These are phyloP conservation scores for Cubamyces lactineus DNA, from an alignment of 768 basidiomycete genomes.

Conservation along the genomic window DNA sequence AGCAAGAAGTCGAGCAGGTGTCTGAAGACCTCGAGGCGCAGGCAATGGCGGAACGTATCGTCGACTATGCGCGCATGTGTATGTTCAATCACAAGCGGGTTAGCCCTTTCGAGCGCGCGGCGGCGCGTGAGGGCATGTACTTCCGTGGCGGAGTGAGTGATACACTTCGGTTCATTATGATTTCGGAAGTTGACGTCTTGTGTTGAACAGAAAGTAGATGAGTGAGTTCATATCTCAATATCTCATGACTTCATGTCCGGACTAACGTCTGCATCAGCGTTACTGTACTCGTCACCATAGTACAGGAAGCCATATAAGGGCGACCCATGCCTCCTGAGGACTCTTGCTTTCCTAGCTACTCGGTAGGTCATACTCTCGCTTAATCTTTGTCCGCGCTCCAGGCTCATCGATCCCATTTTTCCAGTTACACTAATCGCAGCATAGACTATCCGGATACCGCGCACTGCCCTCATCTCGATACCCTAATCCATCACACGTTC, in stretches of 20 bases:
- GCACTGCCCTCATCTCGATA: constrained; percentile 3
- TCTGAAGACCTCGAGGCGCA: constrained; percentile 67
- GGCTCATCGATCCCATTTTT: too few relatives aligned
- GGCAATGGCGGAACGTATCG: constrained; percentile 70
- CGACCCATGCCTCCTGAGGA: not conserved
- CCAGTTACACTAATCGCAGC: not conserved
- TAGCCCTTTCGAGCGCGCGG: constrained; percentile 77
- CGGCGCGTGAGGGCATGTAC: constrained; percentile 63
- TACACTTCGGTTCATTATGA: not conserved
- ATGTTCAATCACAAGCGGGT: constrained; percentile 67
- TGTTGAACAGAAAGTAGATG: constrained; percentile 71
- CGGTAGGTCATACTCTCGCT: not conserved
- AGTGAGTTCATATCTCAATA: constrained; percentile 49
- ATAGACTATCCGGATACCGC: constrained; percentile 8
- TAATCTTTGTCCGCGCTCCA: too few relatives aligned
- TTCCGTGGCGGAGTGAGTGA: constrained; percentile 75
- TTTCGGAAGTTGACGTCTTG: constrained; percentile 7
- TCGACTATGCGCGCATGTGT: constrained; percentile 68
- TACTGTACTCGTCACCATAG: constrained; percentile 69
- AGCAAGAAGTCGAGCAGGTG: constrained; percentile 27
- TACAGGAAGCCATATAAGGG: constrained; percentile 58
- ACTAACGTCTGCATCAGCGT: constrained; percentile 48
- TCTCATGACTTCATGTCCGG: constrained; percentile 16
- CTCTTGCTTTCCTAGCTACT: not conserved
- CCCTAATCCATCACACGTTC: constrained; percentile 7